Percentiles rank a stretch among this genome's conserved stretches.
Evolutionary conservation across 1,284 basidiomycete species (phyloP).

Genomic region (Jaminaea rosea): DNA sequence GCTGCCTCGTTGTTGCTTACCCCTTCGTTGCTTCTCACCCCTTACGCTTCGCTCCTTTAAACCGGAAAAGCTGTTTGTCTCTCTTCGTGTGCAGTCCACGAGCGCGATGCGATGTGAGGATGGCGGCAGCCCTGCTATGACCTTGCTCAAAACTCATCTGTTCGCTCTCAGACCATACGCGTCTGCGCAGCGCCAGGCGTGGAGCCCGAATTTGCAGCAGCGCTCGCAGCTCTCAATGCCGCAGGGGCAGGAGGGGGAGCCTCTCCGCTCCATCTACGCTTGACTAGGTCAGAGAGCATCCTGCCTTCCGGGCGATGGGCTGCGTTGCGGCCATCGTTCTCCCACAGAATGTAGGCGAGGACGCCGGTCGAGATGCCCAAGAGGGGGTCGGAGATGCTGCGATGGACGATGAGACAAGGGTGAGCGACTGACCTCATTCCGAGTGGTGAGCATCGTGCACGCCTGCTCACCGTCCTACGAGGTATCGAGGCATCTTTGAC

Average conservation of each 20-base stretch:
- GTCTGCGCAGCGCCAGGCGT: too few species aligned
- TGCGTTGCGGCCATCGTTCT: slow-evolving; percentile 35
- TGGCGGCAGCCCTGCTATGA: too few species aligned
- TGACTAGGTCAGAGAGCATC: slow-evolving; percentile 23
- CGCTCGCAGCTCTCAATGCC: too few species aligned
- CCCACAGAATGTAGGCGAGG: slow-evolving; percentile 41
- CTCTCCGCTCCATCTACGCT: slow-evolving; percentile 10
- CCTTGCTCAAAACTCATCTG: too few species aligned
- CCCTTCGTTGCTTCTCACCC: not conserved
- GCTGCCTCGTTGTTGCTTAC: not conserved
- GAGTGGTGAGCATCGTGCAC: not conserved
- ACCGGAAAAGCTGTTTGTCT: too few species aligned
- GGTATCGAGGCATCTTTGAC: slow-evolving; percentile 1
- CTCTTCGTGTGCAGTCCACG: too few species aligned
- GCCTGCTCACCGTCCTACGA: slow-evolving; percentile 6
- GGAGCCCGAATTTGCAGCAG: too few species aligned
- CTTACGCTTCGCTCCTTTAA: too few species aligned
- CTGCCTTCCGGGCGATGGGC: slow-evolving; percentile 26
- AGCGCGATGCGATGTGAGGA: too few species aligned
- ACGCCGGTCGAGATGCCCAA: slow-evolving; percentile 38
- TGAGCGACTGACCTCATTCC: not conserved
- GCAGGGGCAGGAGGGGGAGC: too few species aligned
- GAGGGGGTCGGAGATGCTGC: slow-evolving; percentile 29
- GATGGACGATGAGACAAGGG: not conserved
- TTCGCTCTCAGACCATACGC: too few species aligned